Evolutionary conservation across 2,329 filamentous ascomycete genomes (phyloP), one percentile per base, ranked within the genome.

Genomic region (Ceratocystis lukuohia): DNA sequence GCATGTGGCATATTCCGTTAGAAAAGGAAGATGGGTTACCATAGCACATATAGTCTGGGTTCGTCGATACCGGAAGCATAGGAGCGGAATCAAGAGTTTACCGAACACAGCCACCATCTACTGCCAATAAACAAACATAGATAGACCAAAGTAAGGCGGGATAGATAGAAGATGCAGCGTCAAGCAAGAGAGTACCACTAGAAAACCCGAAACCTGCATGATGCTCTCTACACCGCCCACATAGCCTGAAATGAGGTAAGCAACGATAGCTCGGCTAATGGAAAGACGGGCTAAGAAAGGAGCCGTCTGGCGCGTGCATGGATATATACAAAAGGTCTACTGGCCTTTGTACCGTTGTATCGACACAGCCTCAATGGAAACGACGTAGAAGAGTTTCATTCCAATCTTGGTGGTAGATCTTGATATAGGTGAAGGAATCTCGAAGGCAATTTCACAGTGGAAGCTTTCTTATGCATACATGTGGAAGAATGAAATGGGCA

Each of bases 1-100:
- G 53, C 53, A 28, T 30, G 12, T 10, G 20, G 17, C 3, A 53
- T 25, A 20, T 12, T 37, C 12, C 8, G 17, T 8, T 7, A 59
- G 22, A 30, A 59, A 28, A 59, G 20, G 20, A 8, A 33, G 28
- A 17, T 20, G 56, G 56, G 17, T 20, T 59, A 33, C 25, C n/a
- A 33, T 59, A 59, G 25, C 28, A 33, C 56, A 59, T 59, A 59
- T 59, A 59, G 56, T 17, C 46, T 25, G 56, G 56, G 56, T n/a
- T 59, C 56, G 56, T 59, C 17, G 25, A 59, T 59, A 59, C 56
- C 56, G 56, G 17, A 8, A 20, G 56, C 56, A 59, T 37, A 59
- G 56, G 12, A 37, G 33, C 33, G 56, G 56, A 12, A 59, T 20
- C 56, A 37, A 59, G 56, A 59, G 28, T 59, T 59, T 59, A 59